Evolutionary conservation across 148 eudicot genomes (phyloP).

Genomic region (Vaccinium myrtillus): DNA sequence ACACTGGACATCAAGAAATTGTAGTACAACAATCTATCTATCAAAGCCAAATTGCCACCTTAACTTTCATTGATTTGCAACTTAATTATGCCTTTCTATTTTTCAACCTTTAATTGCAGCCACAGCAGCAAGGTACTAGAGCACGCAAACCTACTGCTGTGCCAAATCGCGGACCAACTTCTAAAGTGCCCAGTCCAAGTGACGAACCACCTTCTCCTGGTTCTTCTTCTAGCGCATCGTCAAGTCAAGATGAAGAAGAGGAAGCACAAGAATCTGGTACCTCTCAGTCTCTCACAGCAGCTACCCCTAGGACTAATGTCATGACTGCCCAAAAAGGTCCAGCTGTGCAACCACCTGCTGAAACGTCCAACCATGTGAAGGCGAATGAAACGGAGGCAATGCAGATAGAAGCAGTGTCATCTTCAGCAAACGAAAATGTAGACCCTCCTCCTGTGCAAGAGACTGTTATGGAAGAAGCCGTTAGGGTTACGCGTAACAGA

Average conservation of each 20-base stretch:
- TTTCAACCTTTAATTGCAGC: slow-evolving; percentile 29
- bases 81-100: background rate
- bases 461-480: slow-evolving; percentile 60
- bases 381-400: slow-evolving; percentile 35
- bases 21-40: background rate
- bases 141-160: slow-evolving; percentile 41
- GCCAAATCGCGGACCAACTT: slow-evolving; percentile 33
- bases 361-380: slow-evolving; percentile 26
- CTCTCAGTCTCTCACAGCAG: slow-evolving; percentile 30
- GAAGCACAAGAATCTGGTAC: slow-evolving; percentile 33
- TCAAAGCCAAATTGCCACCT: background rate
- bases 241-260: slow-evolving; percentile 40
- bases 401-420: slow-evolving; percentile 37
- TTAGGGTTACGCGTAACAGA: slow-evolving; percentile 65
- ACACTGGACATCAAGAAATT: background rate
- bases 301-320: slow-evolving; percentile 31
- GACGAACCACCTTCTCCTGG: slow-evolving; percentile 62
- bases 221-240: slow-evolving; percentile 52
- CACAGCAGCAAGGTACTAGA: slow-evolving; percentile 47
- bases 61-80: background rate
- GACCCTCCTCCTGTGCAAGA: slow-evolving; percentile 48
- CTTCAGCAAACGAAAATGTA: slow-evolving; percentile 31
- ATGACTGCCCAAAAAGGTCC: slow-evolving; percentile 37
- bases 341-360: slow-evolving; percentile 31
- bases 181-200: slow-evolving; percentile 26